Conservation (phyloP, 1,284 basidiomycete genomes). For the Cerrena zonata region DNA sequence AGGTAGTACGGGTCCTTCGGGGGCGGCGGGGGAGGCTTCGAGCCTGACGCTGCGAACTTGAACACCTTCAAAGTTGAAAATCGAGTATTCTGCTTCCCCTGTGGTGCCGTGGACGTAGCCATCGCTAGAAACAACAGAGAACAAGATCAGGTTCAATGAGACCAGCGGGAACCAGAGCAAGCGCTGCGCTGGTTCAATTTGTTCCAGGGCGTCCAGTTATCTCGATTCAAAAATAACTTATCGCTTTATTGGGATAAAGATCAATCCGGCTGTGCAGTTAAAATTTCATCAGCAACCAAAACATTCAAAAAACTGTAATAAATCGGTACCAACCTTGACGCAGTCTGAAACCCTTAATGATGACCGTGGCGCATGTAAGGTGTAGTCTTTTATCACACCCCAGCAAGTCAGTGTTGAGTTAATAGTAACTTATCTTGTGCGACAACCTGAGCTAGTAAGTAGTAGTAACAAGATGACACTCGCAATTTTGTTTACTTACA, state of each 20-base stretch:
- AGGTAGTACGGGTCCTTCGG: constrained; percentile 62
- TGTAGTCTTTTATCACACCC: not conserved
- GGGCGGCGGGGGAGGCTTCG: constrained; percentile 52
- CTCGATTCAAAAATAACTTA: too few relatives aligned
- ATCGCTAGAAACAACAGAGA: not conserved
- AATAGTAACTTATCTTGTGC: not conserved
- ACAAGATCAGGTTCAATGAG: not conserved
- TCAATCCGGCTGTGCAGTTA: too few relatives aligned
- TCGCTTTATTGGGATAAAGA: too few relatives aligned
- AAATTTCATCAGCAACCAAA: not conserved
- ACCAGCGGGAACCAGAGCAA: not conserved
- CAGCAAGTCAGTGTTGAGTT: not conserved
- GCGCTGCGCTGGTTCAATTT: too few relatives aligned
- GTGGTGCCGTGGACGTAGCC: constrained; percentile 17
- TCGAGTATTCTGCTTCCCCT: constrained; percentile 39
- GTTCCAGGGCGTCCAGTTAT: too few relatives aligned
- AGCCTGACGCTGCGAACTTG: constrained; percentile 33
- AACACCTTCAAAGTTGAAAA: constrained; percentile 61
- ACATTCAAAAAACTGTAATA: not conserved
- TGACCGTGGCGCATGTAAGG: too few relatives aligned
- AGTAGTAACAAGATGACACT: not conserved
- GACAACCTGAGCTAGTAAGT: too few relatives aligned
- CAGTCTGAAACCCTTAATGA: too few relatives aligned
- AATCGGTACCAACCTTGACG: not conserved
- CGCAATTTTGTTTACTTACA: too few relatives aligned